Percentiles rank a stretch among this genome's conserved stretches.
Conservation (phyloP, 169 alveolate genomes). For the Cryptosporidium bovis region DNA sequence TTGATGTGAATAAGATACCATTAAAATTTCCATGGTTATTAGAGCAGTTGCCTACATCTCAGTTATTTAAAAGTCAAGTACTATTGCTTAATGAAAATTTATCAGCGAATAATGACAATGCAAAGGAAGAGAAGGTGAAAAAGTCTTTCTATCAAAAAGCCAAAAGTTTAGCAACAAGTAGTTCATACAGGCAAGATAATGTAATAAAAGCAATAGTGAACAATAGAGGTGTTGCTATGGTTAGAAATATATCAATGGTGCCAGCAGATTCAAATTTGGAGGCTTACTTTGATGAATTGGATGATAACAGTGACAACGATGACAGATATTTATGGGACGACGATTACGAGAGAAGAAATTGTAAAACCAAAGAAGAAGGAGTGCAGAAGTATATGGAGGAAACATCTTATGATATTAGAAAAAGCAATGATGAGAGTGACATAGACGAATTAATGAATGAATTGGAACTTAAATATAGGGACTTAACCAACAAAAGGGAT, state of each 20-base stretch:
- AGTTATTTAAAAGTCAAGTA: slow-evolving; percentile 23
- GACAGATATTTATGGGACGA: slow-evolving; percentile 33
- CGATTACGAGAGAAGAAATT: slow-evolving; percentile 2
- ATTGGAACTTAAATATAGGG: slow-evolving; percentile 16
- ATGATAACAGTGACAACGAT: slow-evolving; percentile 49
- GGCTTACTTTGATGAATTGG: slow-evolving; percentile 63
- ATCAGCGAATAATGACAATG: neutral
- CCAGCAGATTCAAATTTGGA: slow-evolving; percentile 65
- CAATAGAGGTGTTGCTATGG: slow-evolving; percentile 68
- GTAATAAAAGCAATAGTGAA: slow-evolving; percentile 42
- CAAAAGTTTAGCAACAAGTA: neutral
- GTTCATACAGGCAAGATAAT: slow-evolving; percentile 14
- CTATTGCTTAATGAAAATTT: slow-evolving; percentile 16
- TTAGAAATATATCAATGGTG: slow-evolving; percentile 39
- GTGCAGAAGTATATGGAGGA: slow-evolving; percentile 66
- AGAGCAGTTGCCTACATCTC: slow-evolving; percentile 30
- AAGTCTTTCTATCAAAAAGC: slow-evolving; percentile 59
- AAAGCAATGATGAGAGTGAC: neutral
- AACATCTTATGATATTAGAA: slow-evolving; percentile 2
- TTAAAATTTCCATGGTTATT: slow-evolving; percentile 49
- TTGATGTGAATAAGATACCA: slow-evolving; percentile 50
- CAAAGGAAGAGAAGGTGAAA: slow-evolving; percentile 30
- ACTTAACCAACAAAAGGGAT: neutral
- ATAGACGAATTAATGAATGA: slow-evolving; percentile 26
- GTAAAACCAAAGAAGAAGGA: slow-evolving; percentile 24